Conservation (phyloP, 441 rosid genomes). For the Geranium incanum region DNA sequence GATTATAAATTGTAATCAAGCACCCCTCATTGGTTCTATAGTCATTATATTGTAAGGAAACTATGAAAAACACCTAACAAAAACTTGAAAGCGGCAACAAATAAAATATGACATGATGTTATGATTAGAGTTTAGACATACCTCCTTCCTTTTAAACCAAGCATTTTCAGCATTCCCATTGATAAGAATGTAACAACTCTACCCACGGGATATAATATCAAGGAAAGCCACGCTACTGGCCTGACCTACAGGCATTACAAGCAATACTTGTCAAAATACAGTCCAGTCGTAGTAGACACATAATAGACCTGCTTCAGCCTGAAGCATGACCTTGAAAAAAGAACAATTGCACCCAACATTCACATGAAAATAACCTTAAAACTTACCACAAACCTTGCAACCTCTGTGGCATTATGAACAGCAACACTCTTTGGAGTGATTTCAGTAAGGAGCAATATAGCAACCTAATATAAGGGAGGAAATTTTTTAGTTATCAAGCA, state of each 20-base stretch:
- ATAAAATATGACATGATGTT: not conserved
- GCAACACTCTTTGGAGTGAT: conserved; percentile 99
- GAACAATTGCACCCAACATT: not conserved
- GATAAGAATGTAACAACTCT: conserved; percentile 85
- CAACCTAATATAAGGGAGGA: conserved; percentile 48
- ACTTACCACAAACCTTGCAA: conserved; percentile 92
- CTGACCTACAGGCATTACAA: conserved; percentile 73
- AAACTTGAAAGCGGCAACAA: not conserved
- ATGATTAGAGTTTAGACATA: conserved; percentile 29
- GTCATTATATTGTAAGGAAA: not conserved
- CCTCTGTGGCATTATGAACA: conserved; percentile 91
- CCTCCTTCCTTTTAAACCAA: conserved; percentile 96
- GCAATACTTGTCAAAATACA: conserved; percentile 28
- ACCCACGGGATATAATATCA: conserved; percentile 89
- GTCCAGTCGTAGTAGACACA: conserved; percentile 12
- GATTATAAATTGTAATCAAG: no score
- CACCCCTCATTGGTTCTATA: no score
- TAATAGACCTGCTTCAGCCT: conserved; percentile 7
- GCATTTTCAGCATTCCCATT: conserved; percentile 91
- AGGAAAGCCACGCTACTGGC: conserved; percentile 99
- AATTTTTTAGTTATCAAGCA: not conserved
- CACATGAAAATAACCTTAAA: conserved; percentile 11
- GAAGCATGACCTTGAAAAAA: conserved; percentile 12
- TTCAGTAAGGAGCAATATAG: conserved; percentile 85
- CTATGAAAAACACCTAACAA: not conserved